phyloP scores from a whole-genome alignment of 805 yeast genomes.

The Cyberlindnera bimundalis region DNA sequence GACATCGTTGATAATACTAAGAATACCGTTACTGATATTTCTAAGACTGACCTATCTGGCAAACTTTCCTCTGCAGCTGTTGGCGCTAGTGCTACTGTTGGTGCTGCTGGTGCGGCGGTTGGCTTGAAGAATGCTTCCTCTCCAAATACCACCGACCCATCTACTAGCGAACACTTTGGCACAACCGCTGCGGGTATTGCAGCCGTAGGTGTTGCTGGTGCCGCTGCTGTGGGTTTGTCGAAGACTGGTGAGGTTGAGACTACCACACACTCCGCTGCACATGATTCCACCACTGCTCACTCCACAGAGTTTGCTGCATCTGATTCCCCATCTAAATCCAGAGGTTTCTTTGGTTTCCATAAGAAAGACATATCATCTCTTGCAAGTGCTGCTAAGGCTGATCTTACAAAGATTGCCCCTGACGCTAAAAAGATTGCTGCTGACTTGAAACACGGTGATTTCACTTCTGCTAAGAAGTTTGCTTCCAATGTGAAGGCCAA shows the following conservation, averaged over 20 bases:
- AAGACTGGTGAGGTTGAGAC: no score
- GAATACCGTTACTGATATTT: slow-evolving; percentile 3
- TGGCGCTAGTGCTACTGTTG: no score
- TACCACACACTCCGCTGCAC: not conserved
- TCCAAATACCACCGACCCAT: no score
- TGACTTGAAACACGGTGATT: slow-evolving; percentile 12
- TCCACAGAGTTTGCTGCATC: not conserved
- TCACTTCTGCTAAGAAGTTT: slow-evolving; percentile 10
- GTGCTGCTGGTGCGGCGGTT: no score
- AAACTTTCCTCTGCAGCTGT: no score
- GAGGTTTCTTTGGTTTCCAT: slow-evolving; percentile 10
- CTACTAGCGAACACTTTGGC: no score
- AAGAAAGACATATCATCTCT: slow-evolving; percentile 11
- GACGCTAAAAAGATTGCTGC: slow-evolving; percentile 23
- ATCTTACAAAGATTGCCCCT: slow-evolving; percentile 15
- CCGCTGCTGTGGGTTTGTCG: no score
- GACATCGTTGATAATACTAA: slow-evolving; percentile 9
- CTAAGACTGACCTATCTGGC: no score
- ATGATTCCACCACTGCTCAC: not conserved
- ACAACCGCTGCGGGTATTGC: no score
- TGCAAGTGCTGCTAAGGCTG: slow-evolving; percentile 13
- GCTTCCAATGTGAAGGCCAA: slow-evolving; percentile 9
- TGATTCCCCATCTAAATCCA: slow-evolving; percentile 5
- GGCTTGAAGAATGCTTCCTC: no score
- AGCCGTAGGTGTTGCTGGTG: no score